phyloP scores from a whole-genome alignment of 768 basidiomycete species.

The Kwoniella sp. region DNA sequence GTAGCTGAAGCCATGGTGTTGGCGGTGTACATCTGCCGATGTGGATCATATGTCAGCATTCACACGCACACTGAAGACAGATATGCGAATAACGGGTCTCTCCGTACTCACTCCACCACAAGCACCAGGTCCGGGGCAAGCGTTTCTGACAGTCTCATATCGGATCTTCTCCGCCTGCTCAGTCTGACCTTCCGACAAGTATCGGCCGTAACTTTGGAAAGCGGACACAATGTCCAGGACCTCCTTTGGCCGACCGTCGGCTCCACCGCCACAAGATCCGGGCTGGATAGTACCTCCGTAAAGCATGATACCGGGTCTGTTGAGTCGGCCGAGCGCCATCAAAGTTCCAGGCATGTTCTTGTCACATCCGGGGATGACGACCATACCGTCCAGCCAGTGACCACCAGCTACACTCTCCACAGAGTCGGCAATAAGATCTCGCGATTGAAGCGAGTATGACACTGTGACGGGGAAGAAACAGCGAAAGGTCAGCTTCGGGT shows the following conservation, averaged over 20 bases:
- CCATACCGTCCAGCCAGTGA: slow-evolving; percentile 97
- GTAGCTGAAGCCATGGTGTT: slow-evolving; percentile 98
- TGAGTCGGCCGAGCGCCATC: slow-evolving; percentile 93
- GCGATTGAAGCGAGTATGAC: slow-evolving; percentile 81
- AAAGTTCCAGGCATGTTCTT: slow-evolving; percentile 99
- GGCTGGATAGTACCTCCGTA: slow-evolving; percentile 95
- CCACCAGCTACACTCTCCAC: slow-evolving; percentile 95
- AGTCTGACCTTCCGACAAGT: slow-evolving; percentile 84
- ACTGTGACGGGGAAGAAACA: slow-evolving; percentile 24
- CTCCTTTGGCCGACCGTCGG: slow-evolving; percentile 60
- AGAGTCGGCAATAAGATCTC: slow-evolving; percentile 95
- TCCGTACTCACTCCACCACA: slow-evolving; percentile 95
- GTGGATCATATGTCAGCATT: slow-evolving; percentile 7
- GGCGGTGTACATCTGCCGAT: slow-evolving; percentile 85
- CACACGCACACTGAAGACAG: too few species aligned
- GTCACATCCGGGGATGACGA: slow-evolving; percentile 95
- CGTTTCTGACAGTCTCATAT: slow-evolving; percentile 83
- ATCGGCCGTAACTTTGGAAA: slow-evolving; percentile 97
- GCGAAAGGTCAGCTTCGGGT: slow-evolving; percentile 10
- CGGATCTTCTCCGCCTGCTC: slow-evolving; percentile 77
- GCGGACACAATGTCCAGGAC: slow-evolving; percentile 94
- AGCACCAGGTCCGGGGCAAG: slow-evolving; percentile 96
- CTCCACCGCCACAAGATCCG: slow-evolving; percentile 78
- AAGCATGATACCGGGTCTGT: slow-evolving; percentile 95
- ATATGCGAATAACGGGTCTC: too few species aligned